Evolutionary conservation across 2,329 filamentous ascomycete species (phyloP).

Genomic region (Purpureocillium takamizusanense): DNA sequence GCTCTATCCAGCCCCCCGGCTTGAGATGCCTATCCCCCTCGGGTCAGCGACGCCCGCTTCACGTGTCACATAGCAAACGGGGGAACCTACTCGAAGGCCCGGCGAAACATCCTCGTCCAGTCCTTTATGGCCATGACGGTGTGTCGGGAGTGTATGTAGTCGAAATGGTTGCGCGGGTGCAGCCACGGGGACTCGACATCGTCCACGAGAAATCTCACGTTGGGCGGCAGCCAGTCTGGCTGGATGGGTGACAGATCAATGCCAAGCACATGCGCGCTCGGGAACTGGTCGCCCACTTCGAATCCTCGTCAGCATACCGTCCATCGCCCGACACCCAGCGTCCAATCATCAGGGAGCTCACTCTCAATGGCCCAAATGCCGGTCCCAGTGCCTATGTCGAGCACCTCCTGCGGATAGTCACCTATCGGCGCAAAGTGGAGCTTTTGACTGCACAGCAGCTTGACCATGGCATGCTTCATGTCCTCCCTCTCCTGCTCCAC

Average conservation of each 20-base stretch:
- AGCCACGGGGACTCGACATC: constrained; percentile 50
- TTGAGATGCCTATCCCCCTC: constrained; percentile 32
- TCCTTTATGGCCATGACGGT: constrained; percentile 47
- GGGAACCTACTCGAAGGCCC: constrained; percentile 33
- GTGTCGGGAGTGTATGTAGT: constrained; percentile 52
- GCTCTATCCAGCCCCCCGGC: constrained; percentile 45
- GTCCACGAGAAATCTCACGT: constrained; percentile 47
- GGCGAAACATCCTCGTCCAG: constrained; percentile 40
- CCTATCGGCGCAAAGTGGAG: constrained; percentile 45
- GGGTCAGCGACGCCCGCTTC: constrained; percentile 1
- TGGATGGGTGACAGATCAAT: constrained; percentile 40
- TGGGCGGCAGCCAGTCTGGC: constrained; percentile 43
- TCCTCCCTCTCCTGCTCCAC: constrained; percentile 49
- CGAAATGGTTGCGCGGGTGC: constrained; percentile 43
- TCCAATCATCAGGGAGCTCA: constrained; percentile 12
- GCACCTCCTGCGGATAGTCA: constrained; percentile 34
- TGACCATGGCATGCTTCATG: constrained; percentile 45
- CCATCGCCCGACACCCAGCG: too few species aligned
- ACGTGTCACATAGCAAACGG: neutral
- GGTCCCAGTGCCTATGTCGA: constrained; percentile 52
- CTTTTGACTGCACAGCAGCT: constrained; percentile 35
- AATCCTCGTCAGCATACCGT: too few species aligned
- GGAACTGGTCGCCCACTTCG: constrained; percentile 37
- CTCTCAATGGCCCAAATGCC: constrained; percentile 52
- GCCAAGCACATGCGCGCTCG: constrained; percentile 32